Conservation (phyloP, 768 basidiomycete species). For the Tylopilus sp. region DNA sequence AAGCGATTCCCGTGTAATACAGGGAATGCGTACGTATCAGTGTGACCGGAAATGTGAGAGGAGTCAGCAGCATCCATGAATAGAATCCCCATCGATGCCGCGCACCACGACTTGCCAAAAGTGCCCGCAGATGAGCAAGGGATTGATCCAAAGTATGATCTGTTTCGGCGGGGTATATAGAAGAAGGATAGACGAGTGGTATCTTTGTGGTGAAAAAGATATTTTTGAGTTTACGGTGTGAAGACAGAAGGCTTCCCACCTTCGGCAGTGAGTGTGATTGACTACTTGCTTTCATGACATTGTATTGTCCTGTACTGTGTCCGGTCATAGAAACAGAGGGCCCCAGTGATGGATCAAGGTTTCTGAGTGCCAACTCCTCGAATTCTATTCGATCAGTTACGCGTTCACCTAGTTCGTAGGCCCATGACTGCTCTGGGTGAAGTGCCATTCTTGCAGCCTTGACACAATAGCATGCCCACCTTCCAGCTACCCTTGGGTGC, state of each 20-base stretch:
- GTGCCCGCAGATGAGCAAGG: slow-evolving; percentile 43
- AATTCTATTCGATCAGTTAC: slow-evolving; percentile 72
- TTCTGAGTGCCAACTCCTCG: slow-evolving; percentile 74
- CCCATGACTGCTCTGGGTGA: slow-evolving; percentile 43
- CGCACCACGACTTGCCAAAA: slow-evolving; percentile 55
- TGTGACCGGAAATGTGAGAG: slow-evolving; percentile 73
- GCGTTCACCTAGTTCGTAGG: slow-evolving; percentile 62
- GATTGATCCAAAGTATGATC: slow-evolving; percentile 30
- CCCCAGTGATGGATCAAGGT: slow-evolving; percentile 65
- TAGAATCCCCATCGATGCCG: slow-evolving; percentile 64
- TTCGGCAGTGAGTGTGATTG: slow-evolving; percentile 8
- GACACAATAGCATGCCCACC: slow-evolving; percentile 41
- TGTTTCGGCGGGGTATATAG: slow-evolving; percentile 45
- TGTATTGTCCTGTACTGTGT: slow-evolving; percentile 12
- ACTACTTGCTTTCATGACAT: slow-evolving; percentile 9
- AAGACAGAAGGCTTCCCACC: slow-evolving; percentile 4
- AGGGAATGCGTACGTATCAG: slow-evolving; percentile 58
- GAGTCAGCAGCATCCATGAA: slow-evolving; percentile 62
- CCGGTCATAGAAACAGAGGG: slow-evolving; percentile 39
- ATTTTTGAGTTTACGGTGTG: neutral
- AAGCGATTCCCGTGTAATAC: neutral
- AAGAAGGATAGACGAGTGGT: slow-evolving; percentile 42
- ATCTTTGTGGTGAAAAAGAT: slow-evolving; percentile 48
- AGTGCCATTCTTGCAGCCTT: slow-evolving; percentile 3
- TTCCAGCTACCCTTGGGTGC: slow-evolving; percentile 67